Evolutionary conservation across 1,284 basidiomycete species (phyloP).

Genomic region (Papiliotrema laurentii): DNA sequence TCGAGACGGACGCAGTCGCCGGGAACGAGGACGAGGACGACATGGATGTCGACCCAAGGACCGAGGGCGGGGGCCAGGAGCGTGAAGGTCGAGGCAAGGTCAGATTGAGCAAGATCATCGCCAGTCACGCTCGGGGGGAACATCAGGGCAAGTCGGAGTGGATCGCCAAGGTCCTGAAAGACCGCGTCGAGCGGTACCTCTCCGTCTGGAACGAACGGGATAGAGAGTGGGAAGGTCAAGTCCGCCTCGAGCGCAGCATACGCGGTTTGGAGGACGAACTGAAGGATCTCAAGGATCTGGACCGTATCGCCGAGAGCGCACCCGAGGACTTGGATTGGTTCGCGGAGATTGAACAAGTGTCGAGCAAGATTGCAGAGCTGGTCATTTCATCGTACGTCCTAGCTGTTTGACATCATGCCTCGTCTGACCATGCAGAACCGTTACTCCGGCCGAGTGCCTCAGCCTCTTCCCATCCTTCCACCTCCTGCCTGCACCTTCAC

Average conservation of each 20-base stretch:
- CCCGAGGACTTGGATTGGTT: conserved; percentile 23
- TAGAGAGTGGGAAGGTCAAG: neutral
- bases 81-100: conserved; percentile 20
- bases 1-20: conserved; percentile 27
- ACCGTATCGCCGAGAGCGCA: conserved; percentile 20
- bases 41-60: conserved; percentile 6
- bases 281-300: conserved; percentile 32
- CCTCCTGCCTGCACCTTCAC: conserved; percentile 6
- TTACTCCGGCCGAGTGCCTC: neutral
- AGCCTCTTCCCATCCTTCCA: conserved; percentile 19
- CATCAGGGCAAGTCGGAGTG: conserved; percentile 32
- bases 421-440: neutral
- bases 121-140: conserved; percentile 28
- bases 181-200: conserved; percentile 25
- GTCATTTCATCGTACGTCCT: neutral
- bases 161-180: conserved; percentile 18
- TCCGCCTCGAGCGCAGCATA: conserved; percentile 11
- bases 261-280: conserved; percentile 25
- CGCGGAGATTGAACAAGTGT: conserved; percentile 30
- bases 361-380: conserved; percentile 4
- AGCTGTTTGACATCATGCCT: no score
- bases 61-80: conserved; percentile 8
- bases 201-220: conserved; percentile 22
- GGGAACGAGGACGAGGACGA: conserved; percentile 25
- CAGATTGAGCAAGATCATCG: conserved; percentile 29